A percentile compares a stretch with the other conserved stretches of the same genome.
These are phyloP conservation scores for Colletotrichum filicis DNA, from an alignment of 2,329 filamentous ascomycete species.

Conservation along the genomic window DNA sequence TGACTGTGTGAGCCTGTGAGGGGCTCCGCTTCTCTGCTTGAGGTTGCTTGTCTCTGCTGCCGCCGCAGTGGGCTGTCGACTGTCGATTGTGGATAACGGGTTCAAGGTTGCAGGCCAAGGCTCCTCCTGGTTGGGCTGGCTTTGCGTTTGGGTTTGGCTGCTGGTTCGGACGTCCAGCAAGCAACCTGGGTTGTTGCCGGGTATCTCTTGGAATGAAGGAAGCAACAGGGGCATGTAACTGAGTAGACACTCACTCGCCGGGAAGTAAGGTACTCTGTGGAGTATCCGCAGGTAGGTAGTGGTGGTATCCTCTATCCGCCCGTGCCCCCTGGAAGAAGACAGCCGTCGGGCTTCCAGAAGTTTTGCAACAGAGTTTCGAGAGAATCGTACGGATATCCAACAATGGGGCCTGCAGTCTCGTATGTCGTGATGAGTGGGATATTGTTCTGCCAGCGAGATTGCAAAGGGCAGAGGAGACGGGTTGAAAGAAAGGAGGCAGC, in stretches of 20 bases:
- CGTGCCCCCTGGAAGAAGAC: neutral
- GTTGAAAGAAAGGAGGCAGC: neutral
- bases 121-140: neutral
- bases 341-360: constrained; percentile 13
- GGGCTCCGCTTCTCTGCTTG: constrained; percentile 14
- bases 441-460: neutral
- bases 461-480: neutral
- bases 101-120: constrained; percentile 6
- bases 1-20: too few species aligned
- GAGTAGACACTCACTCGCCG: neutral
- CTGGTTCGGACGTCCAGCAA: constrained; percentile 23
- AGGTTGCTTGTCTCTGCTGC: neutral
- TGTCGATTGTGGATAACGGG: neutral
- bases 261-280: too few species aligned
- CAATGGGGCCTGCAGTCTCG: neutral
- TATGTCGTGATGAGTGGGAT: neutral
- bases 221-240: constrained; percentile 19
- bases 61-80: constrained; percentile 4
- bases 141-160: neutral
- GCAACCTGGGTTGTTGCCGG: neutral
- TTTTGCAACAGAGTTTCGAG: neutral
- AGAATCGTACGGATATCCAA: neutral
- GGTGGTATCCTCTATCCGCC: neutral
- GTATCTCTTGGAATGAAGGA: constrained; percentile 12
- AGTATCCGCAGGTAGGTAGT: too few species aligned